phyloP scores from a whole-genome alignment of 495 filamentous ascomycete species.

The Penicillium maclennaniae region DNA sequence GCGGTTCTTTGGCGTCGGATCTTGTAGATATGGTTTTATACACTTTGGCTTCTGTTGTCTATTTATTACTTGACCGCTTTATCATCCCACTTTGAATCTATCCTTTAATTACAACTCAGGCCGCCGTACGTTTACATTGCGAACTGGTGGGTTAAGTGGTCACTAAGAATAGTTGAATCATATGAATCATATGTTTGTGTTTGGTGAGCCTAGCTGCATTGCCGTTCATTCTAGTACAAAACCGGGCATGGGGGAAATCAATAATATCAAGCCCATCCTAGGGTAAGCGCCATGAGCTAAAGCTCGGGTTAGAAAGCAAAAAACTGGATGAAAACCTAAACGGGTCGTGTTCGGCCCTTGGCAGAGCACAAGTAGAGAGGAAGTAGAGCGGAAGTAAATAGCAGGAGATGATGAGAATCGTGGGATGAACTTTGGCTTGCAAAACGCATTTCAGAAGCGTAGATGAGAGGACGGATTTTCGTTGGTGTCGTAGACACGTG shows the following conservation, averaged over 20 bases:
- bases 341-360: constrained; percentile 5
- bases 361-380: too few relatives aligned
- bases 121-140: too few relatives aligned
- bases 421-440: constrained; percentile 19
- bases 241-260: constrained; percentile 1
- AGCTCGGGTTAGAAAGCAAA: constrained; percentile 9
- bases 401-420: constrained; percentile 3
- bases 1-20: constrained; percentile 30
- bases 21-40: constrained; percentile 36
- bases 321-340: constrained; percentile 1
- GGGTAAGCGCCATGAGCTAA: constrained; percentile 19
- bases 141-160: background rate
- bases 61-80: constrained; percentile 5
- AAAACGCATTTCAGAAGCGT: constrained; percentile 14
- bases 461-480: constrained; percentile 13
- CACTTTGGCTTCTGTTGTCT: constrained; percentile 22
- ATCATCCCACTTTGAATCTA: background rate
- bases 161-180: background rate
- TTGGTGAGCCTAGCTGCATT: constrained; percentile 9
- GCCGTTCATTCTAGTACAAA: constrained; percentile 23
- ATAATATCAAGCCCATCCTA: constrained; percentile 11
- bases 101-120: too few relatives aligned
- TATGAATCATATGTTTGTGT: constrained; percentile 2
- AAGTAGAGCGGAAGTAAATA: background rate
- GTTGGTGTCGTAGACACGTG: constrained; percentile 1